Conservation (phyloP, 495 filamentous ascomycete species). For the Oidiodendron maius region DNA sequence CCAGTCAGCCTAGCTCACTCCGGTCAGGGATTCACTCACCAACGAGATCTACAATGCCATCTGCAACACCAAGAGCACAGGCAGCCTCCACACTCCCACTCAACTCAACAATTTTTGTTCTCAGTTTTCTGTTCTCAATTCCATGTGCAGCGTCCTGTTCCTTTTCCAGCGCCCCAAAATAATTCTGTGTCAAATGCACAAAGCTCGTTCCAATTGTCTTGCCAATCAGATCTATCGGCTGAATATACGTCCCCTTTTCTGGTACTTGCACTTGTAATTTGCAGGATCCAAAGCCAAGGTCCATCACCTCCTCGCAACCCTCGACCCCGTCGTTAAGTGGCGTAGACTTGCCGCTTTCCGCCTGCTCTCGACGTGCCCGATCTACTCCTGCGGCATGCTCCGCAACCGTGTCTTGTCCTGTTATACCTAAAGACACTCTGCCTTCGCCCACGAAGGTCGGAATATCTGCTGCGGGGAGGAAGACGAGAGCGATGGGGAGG, state of each 20-base stretch:
- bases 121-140: constrained; percentile 38
- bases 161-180: constrained; percentile 73
- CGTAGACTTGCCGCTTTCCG: constrained; percentile 46
- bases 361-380: constrained; percentile 40
- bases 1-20: constrained; percentile 1
- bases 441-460: constrained; percentile 96
- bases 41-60: constrained; percentile 96
- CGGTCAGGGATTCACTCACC: constrained; percentile 49
- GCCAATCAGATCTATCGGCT: constrained; percentile 76
- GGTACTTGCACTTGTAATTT: constrained; percentile 95
- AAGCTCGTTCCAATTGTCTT: constrained; percentile 96
- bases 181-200: constrained; percentile 69
- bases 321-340: constrained; percentile 31
- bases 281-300: constrained; percentile 85
- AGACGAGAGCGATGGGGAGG: constrained; percentile 88
- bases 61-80: constrained; percentile 90
- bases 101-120: constrained; percentile 83
- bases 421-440: constrained; percentile 89
- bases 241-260: constrained; percentile 66
- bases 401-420: constrained; percentile 83
- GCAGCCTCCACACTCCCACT: constrained; percentile 96
- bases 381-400: constrained; percentile 77
- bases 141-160: constrained; percentile 28
- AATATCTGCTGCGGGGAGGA: constrained; percentile 95
- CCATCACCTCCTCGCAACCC: constrained; percentile 75